These are phyloP conservation scores for Colletotrichum trifolii DNA, from an alignment of 2,329 filamentous ascomycete genomes.

Conservation along the genomic window DNA sequence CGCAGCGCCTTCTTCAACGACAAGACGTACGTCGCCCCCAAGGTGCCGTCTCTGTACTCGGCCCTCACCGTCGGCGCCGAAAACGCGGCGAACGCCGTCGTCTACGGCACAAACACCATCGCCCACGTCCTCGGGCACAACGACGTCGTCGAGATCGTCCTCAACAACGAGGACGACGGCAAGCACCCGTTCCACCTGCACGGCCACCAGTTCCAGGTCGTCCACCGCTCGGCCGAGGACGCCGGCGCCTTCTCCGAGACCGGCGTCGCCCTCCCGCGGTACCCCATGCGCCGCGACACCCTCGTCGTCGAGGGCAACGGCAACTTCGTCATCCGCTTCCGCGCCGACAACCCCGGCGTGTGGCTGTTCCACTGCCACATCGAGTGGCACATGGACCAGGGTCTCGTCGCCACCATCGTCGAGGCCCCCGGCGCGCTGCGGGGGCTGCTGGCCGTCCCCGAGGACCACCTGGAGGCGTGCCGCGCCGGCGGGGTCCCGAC, in stretches of 20 bases:
- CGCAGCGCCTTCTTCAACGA: constrained; percentile 67
- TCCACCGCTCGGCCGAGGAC: constrained; percentile 41
- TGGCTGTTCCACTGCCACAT: constrained; percentile 65
- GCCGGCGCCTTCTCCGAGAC: constrained; percentile 42
- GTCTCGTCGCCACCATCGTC: constrained; percentile 55
- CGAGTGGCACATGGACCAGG: constrained; percentile 64
- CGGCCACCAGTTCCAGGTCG: constrained; percentile 68
- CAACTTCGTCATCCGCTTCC: constrained; percentile 58
- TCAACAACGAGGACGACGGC: constrained; percentile 68
- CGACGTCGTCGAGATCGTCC: constrained; percentile 65
- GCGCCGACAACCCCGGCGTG: constrained; percentile 57
- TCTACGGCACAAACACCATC: constrained; percentile 64
- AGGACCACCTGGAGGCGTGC: constrained; percentile 55
- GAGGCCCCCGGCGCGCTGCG: constrained; percentile 58
- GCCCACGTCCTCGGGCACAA: constrained; percentile 65
- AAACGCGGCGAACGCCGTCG: constrained; percentile 55
- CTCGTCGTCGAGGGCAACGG: constrained; percentile 58
- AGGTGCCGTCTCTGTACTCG: constrained; percentile 76
- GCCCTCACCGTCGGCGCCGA: constrained; percentile 65
- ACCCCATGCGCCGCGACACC: constrained; percentile 62
- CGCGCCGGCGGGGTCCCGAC: constrained; percentile 53
- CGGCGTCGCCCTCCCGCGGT: constrained; percentile 47
- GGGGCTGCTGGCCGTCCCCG: constrained; percentile 29
- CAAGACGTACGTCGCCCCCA: constrained; percentile 71
- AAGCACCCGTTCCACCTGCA: constrained; percentile 75